A percentile compares a stretch with the other conserved stretches of the same genome.
Evolutionary conservation across 306 rosid species (phyloP).

Genomic region (Arachis hypogaea): DNA sequence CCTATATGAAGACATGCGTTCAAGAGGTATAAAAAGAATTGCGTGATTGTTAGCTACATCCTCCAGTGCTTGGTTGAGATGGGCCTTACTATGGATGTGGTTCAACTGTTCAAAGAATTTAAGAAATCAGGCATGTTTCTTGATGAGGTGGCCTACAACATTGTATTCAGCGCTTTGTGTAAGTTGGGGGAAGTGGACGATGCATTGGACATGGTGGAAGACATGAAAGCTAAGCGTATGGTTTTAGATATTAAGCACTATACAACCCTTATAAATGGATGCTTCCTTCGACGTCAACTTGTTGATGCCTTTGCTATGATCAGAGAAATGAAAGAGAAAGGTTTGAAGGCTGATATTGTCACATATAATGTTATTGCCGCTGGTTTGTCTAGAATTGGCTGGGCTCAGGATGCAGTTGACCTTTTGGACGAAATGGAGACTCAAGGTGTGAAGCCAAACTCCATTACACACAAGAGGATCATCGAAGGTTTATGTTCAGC

Average conservation of each 20-base stretch:
- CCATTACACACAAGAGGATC: conserved; percentile 59
- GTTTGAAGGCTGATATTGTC: conserved; percentile 67
- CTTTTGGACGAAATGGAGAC: conserved; percentile 61
- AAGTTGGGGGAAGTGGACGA: conserved; percentile 65
- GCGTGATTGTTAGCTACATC: conserved; percentile 59
- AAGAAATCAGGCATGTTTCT: conserved; percentile 60
- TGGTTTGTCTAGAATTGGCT: conserved; percentile 64
- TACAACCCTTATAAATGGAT: conserved; percentile 79
- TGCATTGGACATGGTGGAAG: conserved; percentile 61
- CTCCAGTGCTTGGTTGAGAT: conserved; percentile 71
- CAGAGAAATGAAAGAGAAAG: conserved; percentile 59
- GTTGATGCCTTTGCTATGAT: conserved; percentile 48
- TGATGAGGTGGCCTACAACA: conserved; percentile 68
- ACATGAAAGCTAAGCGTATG: conserved; percentile 58
- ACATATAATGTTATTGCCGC: conserved; percentile 70
- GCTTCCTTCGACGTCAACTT: conserved; percentile 50
- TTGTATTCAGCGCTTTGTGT: conserved; percentile 67
- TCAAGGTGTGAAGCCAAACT: conserved; percentile 58
- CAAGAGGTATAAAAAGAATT: conserved; percentile 69
- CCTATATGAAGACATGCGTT: conserved; percentile 59
- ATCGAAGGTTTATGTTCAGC: conserved; percentile 72
- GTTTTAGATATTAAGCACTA: conserved; percentile 70
- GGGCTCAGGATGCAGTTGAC: conserved; percentile 38
- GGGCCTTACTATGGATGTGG: conserved; percentile 62
- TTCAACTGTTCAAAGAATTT: conserved; percentile 51